Evolutionary conservation across 23 red algal species (phyloP).

Genomic region (Chondrus crispus): DNA sequence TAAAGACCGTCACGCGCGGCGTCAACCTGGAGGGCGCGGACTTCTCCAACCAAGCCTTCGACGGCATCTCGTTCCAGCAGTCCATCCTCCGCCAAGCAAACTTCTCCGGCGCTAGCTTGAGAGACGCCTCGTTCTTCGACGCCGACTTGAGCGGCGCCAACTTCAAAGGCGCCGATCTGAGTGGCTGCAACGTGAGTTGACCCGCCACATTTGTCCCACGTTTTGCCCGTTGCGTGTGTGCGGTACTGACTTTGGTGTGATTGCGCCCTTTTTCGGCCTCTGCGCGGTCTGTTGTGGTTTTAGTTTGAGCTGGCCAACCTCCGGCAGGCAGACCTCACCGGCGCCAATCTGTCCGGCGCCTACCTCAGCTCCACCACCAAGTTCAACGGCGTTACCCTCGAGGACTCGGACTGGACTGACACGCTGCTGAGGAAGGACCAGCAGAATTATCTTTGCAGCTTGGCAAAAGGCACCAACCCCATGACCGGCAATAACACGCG

Average conservation of each 20-base stretch:
- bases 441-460: constrained; percentile 80
- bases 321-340: constrained; percentile 75
- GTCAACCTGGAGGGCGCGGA: constrained; percentile 81
- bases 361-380: constrained; percentile 89
- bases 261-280: background rate
- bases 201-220: background rate
- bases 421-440: constrained; percentile 86
- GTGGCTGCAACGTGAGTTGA: constrained; percentile 49
- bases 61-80: constrained; percentile 92
- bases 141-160: constrained; percentile 83
- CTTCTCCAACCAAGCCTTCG: constrained; percentile 71
- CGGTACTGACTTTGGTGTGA: background rate
- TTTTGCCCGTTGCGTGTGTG: background rate
- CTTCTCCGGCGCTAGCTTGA: constrained; percentile 75
- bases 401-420: constrained; percentile 88
- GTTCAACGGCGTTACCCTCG: constrained; percentile 67
- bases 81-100: constrained; percentile 75
- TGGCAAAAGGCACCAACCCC: constrained; percentile 74
- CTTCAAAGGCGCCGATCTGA: constrained; percentile 72
- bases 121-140: constrained; percentile 96
- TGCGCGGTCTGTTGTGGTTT: background rate
- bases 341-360: constrained; percentile 72
- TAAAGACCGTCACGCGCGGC: constrained; percentile 90
- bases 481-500: constrained; percentile 70
- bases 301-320: constrained; percentile 92